Evolutionary conservation across 176 grass and related monocot species (phyloP).

Genomic region (Oryza glaberrima): DNA sequence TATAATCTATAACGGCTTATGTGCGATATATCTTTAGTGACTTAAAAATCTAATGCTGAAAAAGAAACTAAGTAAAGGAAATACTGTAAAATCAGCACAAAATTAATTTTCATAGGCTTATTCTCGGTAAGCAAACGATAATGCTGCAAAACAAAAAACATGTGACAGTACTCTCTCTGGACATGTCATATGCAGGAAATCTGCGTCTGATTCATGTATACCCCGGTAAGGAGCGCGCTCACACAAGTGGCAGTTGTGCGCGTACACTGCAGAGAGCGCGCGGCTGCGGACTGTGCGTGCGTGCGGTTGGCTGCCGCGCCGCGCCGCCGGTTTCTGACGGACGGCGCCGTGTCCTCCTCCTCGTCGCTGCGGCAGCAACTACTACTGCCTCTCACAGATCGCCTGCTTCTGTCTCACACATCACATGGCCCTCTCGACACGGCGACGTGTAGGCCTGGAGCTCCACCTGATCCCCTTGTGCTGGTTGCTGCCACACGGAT

Average conservation of each 20-base stretch:
- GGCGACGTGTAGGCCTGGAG: conserved; percentile 26
- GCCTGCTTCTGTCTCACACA: neutral
- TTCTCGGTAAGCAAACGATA: no score
- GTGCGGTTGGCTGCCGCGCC: neutral
- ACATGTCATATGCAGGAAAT: neutral
- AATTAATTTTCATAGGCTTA: no score
- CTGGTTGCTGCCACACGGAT: neutral
- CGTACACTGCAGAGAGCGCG: neutral
- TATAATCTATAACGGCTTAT: no score
- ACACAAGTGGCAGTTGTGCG: neutral
- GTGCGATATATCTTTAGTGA: no score
- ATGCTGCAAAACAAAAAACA: no score
- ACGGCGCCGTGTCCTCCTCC: no score
- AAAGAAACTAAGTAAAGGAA: no score
- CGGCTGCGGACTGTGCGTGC: neutral
- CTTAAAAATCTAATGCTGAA: no score
- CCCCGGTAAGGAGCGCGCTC: neutral
- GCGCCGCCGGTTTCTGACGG: neutral
- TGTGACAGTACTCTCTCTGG: neutral
- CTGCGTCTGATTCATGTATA: neutral
- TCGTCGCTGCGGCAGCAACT: no score
- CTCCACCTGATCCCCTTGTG: neutral
- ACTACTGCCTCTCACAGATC: no score
- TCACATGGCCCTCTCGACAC: neutral
- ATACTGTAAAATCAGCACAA: no score